Conservation (phyloP, 139 green algal genomes). For the Asterochloris erici region DNA sequence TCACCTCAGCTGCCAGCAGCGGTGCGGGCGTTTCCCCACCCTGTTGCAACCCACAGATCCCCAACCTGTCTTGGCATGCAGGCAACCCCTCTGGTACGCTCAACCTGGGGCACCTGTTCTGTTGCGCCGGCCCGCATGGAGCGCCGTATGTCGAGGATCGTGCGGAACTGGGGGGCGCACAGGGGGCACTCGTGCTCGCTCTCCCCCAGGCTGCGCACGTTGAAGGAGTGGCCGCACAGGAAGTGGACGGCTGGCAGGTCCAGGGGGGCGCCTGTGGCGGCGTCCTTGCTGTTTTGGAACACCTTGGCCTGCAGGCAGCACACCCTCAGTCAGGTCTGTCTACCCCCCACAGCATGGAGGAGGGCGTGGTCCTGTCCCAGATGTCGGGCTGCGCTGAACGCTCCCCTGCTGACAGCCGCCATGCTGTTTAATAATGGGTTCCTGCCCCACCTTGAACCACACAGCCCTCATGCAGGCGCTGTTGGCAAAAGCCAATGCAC, state of each 20-base stretch:
- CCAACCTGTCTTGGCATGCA: background rate
- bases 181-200: constrained; percentile 82
- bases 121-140: constrained; percentile 46
- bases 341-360: background rate
- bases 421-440: no score
- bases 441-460: no score
- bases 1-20: background rate
- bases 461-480: no score
- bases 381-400: background rate
- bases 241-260: constrained; percentile 96
- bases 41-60: background rate
- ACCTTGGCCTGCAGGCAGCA: constrained; percentile 57
- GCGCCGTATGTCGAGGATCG: constrained; percentile 62
- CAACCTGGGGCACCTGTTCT: constrained; percentile 19
- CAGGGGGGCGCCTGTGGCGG: constrained; percentile 65
- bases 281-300: constrained; percentile 84
- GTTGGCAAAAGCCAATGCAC: no score
- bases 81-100: background rate
- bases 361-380: background rate
- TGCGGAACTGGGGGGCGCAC: constrained; percentile 76
- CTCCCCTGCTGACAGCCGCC: no score
- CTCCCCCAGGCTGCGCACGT: constrained; percentile 84
- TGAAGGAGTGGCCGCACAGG: constrained; percentile 93
- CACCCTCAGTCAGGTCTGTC: background rate
- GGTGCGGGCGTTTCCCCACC: background rate